Base-by-base conservation (phyloP, 1,284 basidiomycete species). In the Mycena sp. region DNA sequence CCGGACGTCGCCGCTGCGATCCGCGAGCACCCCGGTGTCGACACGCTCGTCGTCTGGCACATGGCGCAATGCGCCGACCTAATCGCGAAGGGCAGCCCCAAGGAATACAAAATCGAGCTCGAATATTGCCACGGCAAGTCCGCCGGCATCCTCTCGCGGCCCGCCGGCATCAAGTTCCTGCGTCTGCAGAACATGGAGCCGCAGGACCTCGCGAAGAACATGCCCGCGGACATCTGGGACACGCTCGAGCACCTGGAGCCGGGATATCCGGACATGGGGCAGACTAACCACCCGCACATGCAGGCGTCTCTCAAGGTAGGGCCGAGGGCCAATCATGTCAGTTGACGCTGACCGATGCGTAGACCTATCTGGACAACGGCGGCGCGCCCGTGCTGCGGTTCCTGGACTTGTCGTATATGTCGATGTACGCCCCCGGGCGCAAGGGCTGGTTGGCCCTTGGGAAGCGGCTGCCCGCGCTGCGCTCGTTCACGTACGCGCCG, bases 11-110 rank as follows among this genome's bases (percentile, higher is more conserved):
- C 58, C 17, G 25, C 16, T 5, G 58, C 41, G 3, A 29, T 59
- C 12, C 49, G 58, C 40, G 19, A 5, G 9, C 58, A 59, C 10
- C 58, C 58, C 17, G 3, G 30, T 41, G 52, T 59, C 41, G 49
- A 59, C 32, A 59, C 58, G 23, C 48, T 59, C 41, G 19, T 26
- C 4, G 40, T 59, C 9, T 45, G 32, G 21, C 30, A 44, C 26
- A 51, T 59, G 49, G 7, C 41, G 19, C 26, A n/a, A 0, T 23
- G 19, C 10, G 21, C 30, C 6, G 43, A 59, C 7, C 49, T 59
- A 48, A 59, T 59, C 28, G 35, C 25, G 12, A 3, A 43, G 16
- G 56, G 38, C 3, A 28, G 23, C 9, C 17, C 56, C 10, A 23
- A 35, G 2, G 19, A 21, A 21, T 58, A 58, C 19, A 28, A 43